phyloP scores from a whole-genome alignment of 2,329 filamentous ascomycete genomes.

The Hypoxylon sp. region DNA sequence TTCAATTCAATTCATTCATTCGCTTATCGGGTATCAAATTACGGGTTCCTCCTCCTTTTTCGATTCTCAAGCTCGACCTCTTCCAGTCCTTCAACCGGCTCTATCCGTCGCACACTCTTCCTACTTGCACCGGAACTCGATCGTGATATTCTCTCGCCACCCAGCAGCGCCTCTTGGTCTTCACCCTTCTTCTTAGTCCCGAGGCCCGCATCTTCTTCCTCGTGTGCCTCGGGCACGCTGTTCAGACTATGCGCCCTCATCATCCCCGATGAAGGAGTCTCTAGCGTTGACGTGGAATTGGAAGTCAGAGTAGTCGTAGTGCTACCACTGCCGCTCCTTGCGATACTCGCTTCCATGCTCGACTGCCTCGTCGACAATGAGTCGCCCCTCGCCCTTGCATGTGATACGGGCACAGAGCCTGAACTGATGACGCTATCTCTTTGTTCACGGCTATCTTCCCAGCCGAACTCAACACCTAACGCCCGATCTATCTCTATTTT shows the following conservation, averaged over 20 bases:
- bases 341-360: conserved; percentile 50
- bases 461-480: conserved; percentile 55
- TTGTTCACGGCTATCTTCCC: conserved; percentile 34
- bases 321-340: conserved; percentile 27
- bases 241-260: conserved; percentile 50
- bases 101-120: conserved; percentile 32
- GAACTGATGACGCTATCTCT: conserved; percentile 38
- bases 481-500: conserved; percentile 52
- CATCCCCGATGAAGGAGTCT: conserved; percentile 24
- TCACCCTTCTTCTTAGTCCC: conserved; percentile 12
- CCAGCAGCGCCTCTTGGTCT: conserved; percentile 31
- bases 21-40: conserved; percentile 35
- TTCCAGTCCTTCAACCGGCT: conserved; percentile 45
- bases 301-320: conserved; percentile 18
- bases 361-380: conserved; percentile 46
- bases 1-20: conserved; percentile 12
- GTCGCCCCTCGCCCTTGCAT: conserved; percentile 44
- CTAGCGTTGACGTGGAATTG: conserved; percentile 35
- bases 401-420: conserved; percentile 41
- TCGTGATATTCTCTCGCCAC: conserved; percentile 24
- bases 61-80: conserved; percentile 45
- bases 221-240: conserved; percentile 51
- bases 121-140: conserved; percentile 32
- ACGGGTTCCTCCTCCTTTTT: conserved; percentile 39
- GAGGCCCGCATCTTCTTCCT: conserved; percentile 46